Conservation (phyloP, 352 stramenopile genomes). For the Pythium diclinum region DNA sequence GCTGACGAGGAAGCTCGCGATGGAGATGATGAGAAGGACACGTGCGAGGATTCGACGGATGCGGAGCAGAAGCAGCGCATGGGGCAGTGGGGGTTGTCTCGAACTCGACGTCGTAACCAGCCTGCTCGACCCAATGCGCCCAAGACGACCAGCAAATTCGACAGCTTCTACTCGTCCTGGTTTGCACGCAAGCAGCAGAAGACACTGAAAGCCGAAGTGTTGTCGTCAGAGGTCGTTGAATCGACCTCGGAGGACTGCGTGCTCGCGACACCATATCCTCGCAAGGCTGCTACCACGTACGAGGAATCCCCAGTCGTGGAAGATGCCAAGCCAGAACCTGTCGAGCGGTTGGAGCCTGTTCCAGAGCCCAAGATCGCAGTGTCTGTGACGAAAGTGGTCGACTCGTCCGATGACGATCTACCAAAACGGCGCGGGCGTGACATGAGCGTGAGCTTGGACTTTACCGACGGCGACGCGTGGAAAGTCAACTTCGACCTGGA, state of each 20-base stretch:
- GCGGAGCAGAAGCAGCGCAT: constrained; percentile 54
- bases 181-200: constrained; percentile 55
- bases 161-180: constrained; percentile 74
- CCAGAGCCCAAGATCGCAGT: constrained; percentile 12
- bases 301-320: background rate
- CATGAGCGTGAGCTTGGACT: constrained; percentile 70
- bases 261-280: constrained; percentile 13
- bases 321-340: constrained; percentile 1
- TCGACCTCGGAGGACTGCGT: constrained; percentile 3
- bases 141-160: constrained; percentile 49
- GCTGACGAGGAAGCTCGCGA: constrained; percentile 29
- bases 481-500: constrained; percentile 74
- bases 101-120: constrained; percentile 36
- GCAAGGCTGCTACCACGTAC: background rate
- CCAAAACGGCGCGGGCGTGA: constrained; percentile 40
- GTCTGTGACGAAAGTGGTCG: background rate
- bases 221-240: constrained; percentile 6
- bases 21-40: constrained; percentile 24
- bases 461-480: constrained; percentile 65
- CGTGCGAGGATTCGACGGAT: constrained; percentile 17
- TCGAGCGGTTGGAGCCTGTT: constrained; percentile 10
- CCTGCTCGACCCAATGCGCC: constrained; percentile 42
- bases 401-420: constrained; percentile 34
- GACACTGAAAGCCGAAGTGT: background rate
- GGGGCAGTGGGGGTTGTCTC: constrained; percentile 72